phyloP scores from a whole-genome alignment of 108 stramenopile species.

The Skeletonema costatum region DNA sequence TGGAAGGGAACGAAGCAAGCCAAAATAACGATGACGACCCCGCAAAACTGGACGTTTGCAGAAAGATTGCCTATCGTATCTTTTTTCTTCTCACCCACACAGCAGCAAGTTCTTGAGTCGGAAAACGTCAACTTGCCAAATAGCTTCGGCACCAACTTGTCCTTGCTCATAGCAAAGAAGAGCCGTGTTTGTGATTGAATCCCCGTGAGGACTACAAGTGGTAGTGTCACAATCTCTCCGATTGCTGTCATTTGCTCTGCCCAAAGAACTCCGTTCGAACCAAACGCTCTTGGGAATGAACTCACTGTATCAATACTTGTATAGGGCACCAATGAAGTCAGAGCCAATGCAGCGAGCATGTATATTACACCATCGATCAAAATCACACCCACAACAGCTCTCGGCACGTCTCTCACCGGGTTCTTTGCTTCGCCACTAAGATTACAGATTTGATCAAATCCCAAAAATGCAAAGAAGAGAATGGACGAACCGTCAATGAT shows the following conservation, averaged over 20 bases:
- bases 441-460: constrained; percentile 89
- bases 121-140: constrained; percentile 57
- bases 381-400: constrained; percentile 56
- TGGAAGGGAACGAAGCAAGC: constrained; percentile 87
- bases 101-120: not conserved
- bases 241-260: constrained; percentile 61
- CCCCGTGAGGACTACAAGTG: constrained; percentile 87
- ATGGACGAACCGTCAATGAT: constrained; percentile 42
- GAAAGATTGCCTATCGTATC: constrained; percentile 76
- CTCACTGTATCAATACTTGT: constrained; percentile 54
- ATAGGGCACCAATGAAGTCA: constrained; percentile 76
- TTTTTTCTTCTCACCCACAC: constrained; percentile 2
- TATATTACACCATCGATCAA: constrained; percentile 70
- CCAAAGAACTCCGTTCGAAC: constrained; percentile 54
- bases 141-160: constrained; percentile 78
- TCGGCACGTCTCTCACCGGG: constrained; percentile 76
- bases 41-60: constrained; percentile 31
- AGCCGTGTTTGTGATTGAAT: constrained; percentile 89
- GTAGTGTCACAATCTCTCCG: constrained; percentile 87
- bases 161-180: constrained; percentile 79
- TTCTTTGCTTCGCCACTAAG: constrained; percentile 78
- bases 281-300: constrained; percentile 82
- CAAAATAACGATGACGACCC: constrained; percentile 63
- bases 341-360: constrained; percentile 68
- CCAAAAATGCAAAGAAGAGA: constrained; percentile 89